phyloP scores from a whole-genome alignment of 192 early-diverging fungal species.

The Globomyces pollinis-pini region DNA sequence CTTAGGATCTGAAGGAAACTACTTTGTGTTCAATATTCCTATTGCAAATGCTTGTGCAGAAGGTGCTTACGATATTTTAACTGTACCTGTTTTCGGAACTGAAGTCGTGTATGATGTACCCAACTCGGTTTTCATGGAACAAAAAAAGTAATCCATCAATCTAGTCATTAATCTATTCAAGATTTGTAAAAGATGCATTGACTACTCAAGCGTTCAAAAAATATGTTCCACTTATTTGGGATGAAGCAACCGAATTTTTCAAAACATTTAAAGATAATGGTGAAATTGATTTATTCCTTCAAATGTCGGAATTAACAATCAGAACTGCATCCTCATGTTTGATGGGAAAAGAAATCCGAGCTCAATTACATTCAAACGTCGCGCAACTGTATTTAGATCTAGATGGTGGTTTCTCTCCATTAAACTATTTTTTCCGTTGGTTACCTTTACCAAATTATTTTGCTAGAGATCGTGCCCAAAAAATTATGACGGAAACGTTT shows the following conservation, averaged over 20 bases:
- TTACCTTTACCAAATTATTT: conserved; percentile 84
- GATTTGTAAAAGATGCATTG: conserved; percentile 91
- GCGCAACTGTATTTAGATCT: conserved; percentile 92
- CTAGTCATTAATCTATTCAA: conserved; percentile 6
- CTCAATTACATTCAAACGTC: conserved; percentile 61
- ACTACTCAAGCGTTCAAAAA: conserved; percentile 76
- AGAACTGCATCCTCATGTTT: conserved; percentile 90
- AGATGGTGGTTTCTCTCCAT: conserved; percentile 85
- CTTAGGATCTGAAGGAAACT: conserved; percentile 85
- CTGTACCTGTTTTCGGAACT: conserved; percentile 87
- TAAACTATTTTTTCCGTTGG: conserved; percentile 91
- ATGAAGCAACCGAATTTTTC: conserved; percentile 77
- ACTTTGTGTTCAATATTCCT: conserved; percentile 94
- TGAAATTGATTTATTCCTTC: conserved; percentile 57
- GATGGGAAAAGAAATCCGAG: conserved; percentile 89
- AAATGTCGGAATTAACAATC: conserved; percentile 85
- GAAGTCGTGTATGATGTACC: conserved; percentile 96
- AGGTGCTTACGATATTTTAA: conserved; percentile 87
- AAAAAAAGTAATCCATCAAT: conserved; percentile 74
- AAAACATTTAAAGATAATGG: conserved; percentile 19
- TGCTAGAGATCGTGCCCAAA: conserved; percentile 76
- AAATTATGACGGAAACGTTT: conserved; percentile 74
- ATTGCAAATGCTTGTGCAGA: conserved; percentile 79
- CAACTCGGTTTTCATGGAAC: conserved; percentile 92
- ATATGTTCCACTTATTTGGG: conserved; percentile 79